A percentile compares a stretch with the other conserved stretches of the same genome.
Evolutionary conservation across 148 eudicot genomes (phyloP).

Genomic region (Cornus controversa): DNA sequence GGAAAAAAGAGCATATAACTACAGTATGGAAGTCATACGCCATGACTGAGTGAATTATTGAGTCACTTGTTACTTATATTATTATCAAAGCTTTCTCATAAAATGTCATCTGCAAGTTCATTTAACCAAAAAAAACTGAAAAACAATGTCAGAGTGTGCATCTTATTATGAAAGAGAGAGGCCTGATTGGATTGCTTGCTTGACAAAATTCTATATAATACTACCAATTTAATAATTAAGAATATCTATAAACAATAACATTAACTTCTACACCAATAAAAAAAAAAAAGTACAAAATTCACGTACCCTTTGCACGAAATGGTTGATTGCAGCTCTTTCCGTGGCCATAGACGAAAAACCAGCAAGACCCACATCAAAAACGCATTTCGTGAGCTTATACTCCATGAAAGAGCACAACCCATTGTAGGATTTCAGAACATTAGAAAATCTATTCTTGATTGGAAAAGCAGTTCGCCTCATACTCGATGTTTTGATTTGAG

Average conservation of each 20-base stretch:
- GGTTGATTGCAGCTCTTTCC: conserved; percentile 5
- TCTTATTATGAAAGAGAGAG: too few relatives aligned
- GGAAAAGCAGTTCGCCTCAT: conserved; percentile 17
- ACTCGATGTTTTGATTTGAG: too few relatives aligned
- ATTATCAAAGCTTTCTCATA: neutral
- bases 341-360: conserved; percentile 18
- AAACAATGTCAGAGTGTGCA: too few relatives aligned
- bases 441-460: conserved; percentile 12
- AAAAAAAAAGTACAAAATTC: too few relatives aligned
- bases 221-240: neutral
- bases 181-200: neutral
- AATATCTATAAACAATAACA: too few relatives aligned
- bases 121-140: too few relatives aligned
- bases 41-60: neutral
- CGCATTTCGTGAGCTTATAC: neutral
- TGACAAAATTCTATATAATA: neutral
- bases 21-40: neutral
- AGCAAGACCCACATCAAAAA: conserved; percentile 16
- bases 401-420: conserved; percentile 6
- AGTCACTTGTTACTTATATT: conserved; percentile 2
- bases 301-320: conserved; percentile 21
- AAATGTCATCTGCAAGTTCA: neutral
- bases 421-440: conserved; percentile 9
- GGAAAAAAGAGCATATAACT: neutral
- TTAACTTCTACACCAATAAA: too few relatives aligned